phyloP scores from a whole-genome alignment of 306 rosid species.

The Cicer pinnatifidum region DNA sequence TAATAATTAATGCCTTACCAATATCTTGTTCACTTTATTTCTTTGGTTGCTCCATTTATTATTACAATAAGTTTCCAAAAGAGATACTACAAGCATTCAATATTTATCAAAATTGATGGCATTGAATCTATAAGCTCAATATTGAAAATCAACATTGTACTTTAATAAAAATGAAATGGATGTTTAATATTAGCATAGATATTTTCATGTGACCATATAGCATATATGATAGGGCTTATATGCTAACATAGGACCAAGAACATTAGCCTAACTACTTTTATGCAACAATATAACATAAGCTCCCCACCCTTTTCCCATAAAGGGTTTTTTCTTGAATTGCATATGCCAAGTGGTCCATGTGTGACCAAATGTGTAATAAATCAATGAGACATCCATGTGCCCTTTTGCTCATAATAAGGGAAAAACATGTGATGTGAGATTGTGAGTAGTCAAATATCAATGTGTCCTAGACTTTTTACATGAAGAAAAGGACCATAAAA shows the following conservation, averaged over 20 bases:
- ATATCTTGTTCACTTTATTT: constrained; percentile 57
- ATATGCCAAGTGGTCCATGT: constrained; percentile 46
- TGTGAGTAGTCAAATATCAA: constrained; percentile 41
- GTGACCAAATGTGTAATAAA: constrained; percentile 34
- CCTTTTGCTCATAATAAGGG: neutral
- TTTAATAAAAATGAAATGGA: too few relatives aligned
- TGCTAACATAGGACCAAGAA: neutral
- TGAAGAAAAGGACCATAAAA: neutral
- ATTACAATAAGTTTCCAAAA: constrained; percentile 45
- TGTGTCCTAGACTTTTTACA: neutral
- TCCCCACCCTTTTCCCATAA: constrained; percentile 38
- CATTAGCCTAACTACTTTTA: constrained; percentile 46
- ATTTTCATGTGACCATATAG: too few relatives aligned
- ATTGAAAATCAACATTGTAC: too few relatives aligned
- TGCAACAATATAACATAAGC: constrained; percentile 32
- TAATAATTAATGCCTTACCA: too few relatives aligned
- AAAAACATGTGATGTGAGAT: constrained; percentile 25
- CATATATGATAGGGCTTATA: too few relatives aligned
- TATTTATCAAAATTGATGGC: neutral
- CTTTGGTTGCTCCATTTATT: constrained; percentile 72
- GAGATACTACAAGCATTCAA: neutral
- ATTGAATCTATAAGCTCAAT: too few relatives aligned
- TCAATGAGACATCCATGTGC: constrained; percentile 44
- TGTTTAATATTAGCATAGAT: too few relatives aligned
- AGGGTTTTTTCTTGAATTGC: constrained; percentile 26